phyloP scores from a whole-genome alignment of 140 eudicot species.

The Oenanthe javanica region DNA sequence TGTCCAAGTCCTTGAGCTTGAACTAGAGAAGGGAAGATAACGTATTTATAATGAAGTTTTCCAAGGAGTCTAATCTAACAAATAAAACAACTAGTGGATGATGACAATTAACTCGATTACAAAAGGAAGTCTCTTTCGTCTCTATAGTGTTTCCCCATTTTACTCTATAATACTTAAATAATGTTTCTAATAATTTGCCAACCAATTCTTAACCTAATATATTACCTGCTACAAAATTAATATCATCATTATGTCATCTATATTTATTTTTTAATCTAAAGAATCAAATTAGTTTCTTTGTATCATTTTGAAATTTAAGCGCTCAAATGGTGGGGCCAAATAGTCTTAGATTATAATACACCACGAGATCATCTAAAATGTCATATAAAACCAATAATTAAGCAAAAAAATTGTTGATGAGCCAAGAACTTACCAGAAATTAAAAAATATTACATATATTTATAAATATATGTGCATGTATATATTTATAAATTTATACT shows the following conservation, averaged over 20 bases:
- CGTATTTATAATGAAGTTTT: constrained; percentile 12
- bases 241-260: constrained; percentile 10
- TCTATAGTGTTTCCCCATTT: constrained; percentile 24
- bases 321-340: background rate
- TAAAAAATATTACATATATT: too few relatives aligned
- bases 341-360: background rate
- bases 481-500: too few relatives aligned
- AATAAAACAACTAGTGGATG: constrained; percentile 41
- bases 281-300: constrained; percentile 5
- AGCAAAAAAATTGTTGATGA: too few relatives aligned
- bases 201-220: constrained; percentile 11
- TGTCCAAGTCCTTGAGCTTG: constrained; percentile 19
- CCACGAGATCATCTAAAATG: background rate
- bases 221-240: constrained; percentile 12
- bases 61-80: constrained; percentile 1
- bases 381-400: background rate
- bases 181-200: constrained; percentile 11
- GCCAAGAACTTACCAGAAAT: too few relatives aligned
- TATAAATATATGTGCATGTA: too few relatives aligned
- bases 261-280: background rate
- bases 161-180: background rate
- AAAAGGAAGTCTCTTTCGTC: constrained; percentile 39
- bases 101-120: constrained; percentile 35
- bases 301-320: constrained; percentile 3
- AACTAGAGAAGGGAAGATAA: constrained; percentile 8